Conservation (phyloP, 768 basidiomycete genomes). For the Hypholoma sublateritium region DNA sequence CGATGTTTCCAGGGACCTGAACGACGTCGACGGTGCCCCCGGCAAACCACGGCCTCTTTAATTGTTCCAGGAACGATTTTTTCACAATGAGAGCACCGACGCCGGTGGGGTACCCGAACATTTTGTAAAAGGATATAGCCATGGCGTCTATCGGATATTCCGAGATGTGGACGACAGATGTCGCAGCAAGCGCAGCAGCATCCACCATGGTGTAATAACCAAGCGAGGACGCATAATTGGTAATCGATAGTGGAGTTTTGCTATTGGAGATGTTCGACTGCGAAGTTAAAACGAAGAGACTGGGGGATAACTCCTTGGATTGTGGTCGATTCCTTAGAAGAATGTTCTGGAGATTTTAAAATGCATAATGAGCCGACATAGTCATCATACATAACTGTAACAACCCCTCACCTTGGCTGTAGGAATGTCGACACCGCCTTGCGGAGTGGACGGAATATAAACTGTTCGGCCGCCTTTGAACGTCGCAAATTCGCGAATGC, state of each 20-base stretch:
- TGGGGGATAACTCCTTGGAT: conserved; percentile 43
- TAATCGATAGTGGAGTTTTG: conserved; percentile 66
- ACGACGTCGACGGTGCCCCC: conserved; percentile 83
- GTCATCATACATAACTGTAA: neutral
- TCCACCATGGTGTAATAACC: conserved; percentile 81
- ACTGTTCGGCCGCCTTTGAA: conserved; percentile 53
- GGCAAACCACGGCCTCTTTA: conserved; percentile 81
- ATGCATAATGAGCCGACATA: conserved; percentile 23
- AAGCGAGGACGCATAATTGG: conserved; percentile 60
- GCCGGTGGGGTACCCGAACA: conserved; percentile 88
- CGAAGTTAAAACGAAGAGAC: conserved; percentile 74
- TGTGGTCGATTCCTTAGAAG: conserved; percentile 51
- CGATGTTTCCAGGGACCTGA: conserved; percentile 73
- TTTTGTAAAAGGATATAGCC: conserved; percentile 86
- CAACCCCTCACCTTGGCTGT: conserved; percentile 55
- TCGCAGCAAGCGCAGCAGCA: conserved; percentile 78
- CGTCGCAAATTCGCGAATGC: conserved; percentile 71
- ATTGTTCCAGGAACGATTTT: conserved; percentile 57
- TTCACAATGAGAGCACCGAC: conserved; percentile 79
- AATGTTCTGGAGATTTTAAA: conserved; percentile 41
- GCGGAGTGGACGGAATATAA: conserved; percentile 64
- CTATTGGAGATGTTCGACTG: conserved; percentile 83
- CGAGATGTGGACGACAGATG: conserved; percentile 63
- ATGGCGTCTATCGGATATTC: conserved; percentile 77
- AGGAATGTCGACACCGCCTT: conserved; percentile 62